Conservation (phyloP, 176 grass and related monocot species). For the Phoenix roebelenii region DNA sequence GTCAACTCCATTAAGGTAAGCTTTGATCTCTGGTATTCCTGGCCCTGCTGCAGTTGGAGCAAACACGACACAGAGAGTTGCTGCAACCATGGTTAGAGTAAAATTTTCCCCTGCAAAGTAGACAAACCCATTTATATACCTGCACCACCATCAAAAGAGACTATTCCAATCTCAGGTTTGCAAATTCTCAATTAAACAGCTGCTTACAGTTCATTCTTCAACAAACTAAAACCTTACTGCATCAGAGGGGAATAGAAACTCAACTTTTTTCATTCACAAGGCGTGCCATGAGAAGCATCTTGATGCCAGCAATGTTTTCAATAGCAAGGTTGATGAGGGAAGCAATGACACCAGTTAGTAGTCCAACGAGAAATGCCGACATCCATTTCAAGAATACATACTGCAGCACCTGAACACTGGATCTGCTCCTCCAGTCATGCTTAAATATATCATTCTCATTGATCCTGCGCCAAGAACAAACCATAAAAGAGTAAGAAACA, state of each 20-base stretch:
- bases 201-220: too few species aligned
- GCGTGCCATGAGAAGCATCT: slow-evolving; percentile 65
- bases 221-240: too few species aligned
- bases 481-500: slow-evolving; percentile 7
- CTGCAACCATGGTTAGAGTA: slow-evolving; percentile 45
- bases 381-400: slow-evolving; percentile 88
- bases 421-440: slow-evolving; percentile 91
- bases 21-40: slow-evolving; percentile 97
- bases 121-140: slow-evolving; percentile 65
- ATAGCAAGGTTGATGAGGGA: slow-evolving; percentile 90
- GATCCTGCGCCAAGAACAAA: slow-evolving; percentile 34
- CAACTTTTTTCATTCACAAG: slow-evolving; percentile 57
- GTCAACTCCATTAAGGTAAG: slow-evolving; percentile 94
- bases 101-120: slow-evolving; percentile 76
- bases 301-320: slow-evolving; percentile 88
- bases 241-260: background rate
- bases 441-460: slow-evolving; percentile 95
- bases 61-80: slow-evolving; percentile 79
- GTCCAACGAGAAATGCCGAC: slow-evolving; percentile 75
- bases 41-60: slow-evolving; percentile 90
- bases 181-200: background rate
- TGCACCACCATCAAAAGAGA: background rate
- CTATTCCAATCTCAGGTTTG: slow-evolving; percentile 1
- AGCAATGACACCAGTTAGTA: slow-evolving; percentile 78
- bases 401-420: slow-evolving; percentile 76